phyloP scores from a whole-genome alignment of 805 yeast genomes.

The Hanseniaspora nectarophila region DNA sequence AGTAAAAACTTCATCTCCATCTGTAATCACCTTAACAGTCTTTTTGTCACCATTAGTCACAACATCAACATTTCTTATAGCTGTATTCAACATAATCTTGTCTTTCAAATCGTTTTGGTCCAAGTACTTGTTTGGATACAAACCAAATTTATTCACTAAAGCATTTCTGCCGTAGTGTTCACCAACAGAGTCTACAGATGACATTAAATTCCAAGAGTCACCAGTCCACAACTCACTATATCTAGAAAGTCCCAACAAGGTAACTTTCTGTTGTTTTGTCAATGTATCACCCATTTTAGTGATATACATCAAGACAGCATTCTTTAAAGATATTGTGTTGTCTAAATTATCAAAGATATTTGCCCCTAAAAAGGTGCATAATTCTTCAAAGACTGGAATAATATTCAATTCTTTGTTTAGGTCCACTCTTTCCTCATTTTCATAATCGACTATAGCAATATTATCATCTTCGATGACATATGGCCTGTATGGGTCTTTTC shows the following conservation, averaged over 20 bases:
- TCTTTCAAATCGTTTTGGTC: conserved; percentile 31
- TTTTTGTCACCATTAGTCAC: conserved; percentile 14
- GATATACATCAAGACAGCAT: conserved; percentile 29
- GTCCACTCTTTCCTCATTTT: conserved; percentile 27
- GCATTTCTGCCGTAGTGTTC: conserved; percentile 37
- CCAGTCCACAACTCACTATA: conserved; percentile 64
- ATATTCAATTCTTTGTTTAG: background rate
- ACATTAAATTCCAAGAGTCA: conserved; percentile 37
- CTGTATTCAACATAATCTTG: conserved; percentile 31
- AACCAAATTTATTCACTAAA: conserved; percentile 2
- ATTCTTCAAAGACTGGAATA: conserved; percentile 8
- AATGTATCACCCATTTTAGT: conserved; percentile 33
- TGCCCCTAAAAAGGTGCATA: background rate
- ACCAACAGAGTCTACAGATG: conserved; percentile 10
- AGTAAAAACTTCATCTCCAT: conserved; percentile 21
- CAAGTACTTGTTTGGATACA: conserved; percentile 7
- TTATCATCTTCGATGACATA: conserved; percentile 41
- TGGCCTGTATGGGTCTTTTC: conserved; percentile 18
- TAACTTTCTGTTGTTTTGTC: conserved; percentile 35
- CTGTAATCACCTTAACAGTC: background rate
- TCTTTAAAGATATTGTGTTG: conserved; percentile 3
- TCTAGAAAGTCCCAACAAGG: conserved; percentile 39
- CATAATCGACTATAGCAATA: conserved; percentile 23
- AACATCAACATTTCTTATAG: conserved; percentile 28
- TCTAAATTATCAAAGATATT: background rate